A percentile compares a stretch with the other conserved stretches of the same genome.
Evolutionary conservation across 225 moss, liverwort and hornwort genomes (phyloP).

Genomic region (Pleurozium schreberi): DNA sequence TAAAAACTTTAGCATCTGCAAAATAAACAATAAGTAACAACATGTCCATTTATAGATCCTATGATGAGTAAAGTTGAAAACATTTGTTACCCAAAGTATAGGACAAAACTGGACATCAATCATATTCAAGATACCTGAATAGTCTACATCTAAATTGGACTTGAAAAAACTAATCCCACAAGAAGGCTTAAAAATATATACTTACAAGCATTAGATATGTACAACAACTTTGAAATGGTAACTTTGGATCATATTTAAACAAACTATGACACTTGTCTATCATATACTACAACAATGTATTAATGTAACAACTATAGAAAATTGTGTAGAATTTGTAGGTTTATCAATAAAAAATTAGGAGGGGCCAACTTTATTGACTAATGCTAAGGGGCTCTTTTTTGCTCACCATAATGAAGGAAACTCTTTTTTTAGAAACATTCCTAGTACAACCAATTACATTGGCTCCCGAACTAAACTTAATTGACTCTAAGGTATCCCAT

Average conservation of each 20-base stretch:
- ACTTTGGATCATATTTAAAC: background rate
- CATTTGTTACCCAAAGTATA: too few species aligned
- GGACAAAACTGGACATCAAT: background rate
- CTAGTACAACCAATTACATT: background rate
- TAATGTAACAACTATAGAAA: background rate
- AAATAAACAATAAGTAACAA: too few species aligned
- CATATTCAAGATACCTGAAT: background rate
- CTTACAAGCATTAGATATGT: background rate
- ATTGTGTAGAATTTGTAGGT: rapidly evolving
- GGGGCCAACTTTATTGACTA: background rate
- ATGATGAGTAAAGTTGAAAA: too few species aligned
- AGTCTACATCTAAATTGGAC: background rate
- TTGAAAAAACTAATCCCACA: background rate
- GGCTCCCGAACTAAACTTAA: background rate
- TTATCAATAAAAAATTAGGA: background rate
- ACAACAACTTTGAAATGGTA: background rate
- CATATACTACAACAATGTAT: background rate
- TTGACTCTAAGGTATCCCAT: background rate
- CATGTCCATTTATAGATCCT: too few species aligned
- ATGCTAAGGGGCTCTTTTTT: background rate
- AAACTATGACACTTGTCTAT: background rate
- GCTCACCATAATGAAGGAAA: background rate
- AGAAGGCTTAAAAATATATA: background rate
- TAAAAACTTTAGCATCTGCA: too few species aligned
- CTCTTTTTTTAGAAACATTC: background rate